Evolutionary conservation across 1,284 basidiomycete species (phyloP).

Genomic region (Leccinum pallidistipes): DNA sequence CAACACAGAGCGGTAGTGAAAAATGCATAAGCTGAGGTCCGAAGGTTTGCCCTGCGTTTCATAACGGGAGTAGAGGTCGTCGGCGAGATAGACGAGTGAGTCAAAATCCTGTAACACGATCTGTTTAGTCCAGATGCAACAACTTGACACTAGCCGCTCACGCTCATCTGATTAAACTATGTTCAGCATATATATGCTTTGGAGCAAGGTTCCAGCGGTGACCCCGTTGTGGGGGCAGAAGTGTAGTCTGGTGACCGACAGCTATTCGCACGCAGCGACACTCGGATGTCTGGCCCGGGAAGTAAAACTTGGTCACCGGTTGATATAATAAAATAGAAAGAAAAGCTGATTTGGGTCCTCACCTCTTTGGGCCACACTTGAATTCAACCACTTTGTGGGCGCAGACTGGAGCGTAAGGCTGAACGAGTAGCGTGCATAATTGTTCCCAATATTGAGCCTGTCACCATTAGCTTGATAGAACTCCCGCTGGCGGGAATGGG

Average conservation of each 20-base stretch:
- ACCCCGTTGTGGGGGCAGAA: background rate
- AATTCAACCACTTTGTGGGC: no score
- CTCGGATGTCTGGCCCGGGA: no score
- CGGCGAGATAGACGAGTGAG: constrained; percentile 28
- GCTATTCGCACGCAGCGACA: no score
- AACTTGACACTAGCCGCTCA: constrained; percentile 8
- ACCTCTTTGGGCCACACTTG: no score
- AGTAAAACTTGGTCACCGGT: no score
- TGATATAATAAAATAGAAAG: no score
- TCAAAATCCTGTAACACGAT: constrained; percentile 22
- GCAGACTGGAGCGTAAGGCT: no score
- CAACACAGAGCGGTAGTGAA: constrained; percentile 30
- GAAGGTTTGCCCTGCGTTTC: constrained; percentile 19
- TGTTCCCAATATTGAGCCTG: background rate
- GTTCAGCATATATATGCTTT: background rate
- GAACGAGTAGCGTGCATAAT: background rate
- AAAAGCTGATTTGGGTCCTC: no score
- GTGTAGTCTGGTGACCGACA: no score
- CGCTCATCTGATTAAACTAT: constrained; percentile 19
- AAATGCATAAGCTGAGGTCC: constrained; percentile 30
- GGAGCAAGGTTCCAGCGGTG: background rate
- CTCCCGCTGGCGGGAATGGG: background rate
- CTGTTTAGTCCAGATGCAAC: background rate
- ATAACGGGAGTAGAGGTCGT: constrained; percentile 26
- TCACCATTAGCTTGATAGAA: background rate